Percentiles rank a stretch among this genome's conserved stretches.
These are phyloP conservation scores for Fragilaria radians DNA, from an alignment of 108 stramenopile species.

Conservation along the genomic window DNA sequence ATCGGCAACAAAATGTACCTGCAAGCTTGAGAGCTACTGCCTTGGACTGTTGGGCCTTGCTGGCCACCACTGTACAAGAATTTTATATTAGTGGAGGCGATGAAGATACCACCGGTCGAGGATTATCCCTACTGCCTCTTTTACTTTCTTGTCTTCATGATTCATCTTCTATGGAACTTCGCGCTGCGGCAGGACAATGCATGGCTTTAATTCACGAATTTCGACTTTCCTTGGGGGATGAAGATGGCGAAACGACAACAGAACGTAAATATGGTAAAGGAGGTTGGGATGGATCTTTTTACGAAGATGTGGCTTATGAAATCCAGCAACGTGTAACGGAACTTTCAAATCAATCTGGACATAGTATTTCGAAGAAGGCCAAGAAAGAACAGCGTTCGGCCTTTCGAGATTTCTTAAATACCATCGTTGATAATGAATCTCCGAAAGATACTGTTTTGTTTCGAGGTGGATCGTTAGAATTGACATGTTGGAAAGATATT, in stretches of 20 bases:
- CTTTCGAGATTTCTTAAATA: conserved; percentile 74
- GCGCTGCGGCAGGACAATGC: conserved; percentile 71
- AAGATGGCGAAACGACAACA: conserved; percentile 29
- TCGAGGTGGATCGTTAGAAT: conserved; percentile 49
- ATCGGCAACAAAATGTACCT: conserved; percentile 49
- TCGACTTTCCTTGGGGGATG: conserved; percentile 52
- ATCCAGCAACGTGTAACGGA: conserved; percentile 65
- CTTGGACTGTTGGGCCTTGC: conserved; percentile 73
- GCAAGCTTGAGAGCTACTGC: conserved; percentile 52
- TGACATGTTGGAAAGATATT: conserved; percentile 67
- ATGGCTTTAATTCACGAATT: conserved; percentile 73
- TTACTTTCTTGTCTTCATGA: conserved; percentile 56
- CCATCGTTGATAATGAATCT: conserved; percentile 73
- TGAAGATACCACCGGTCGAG: conserved; percentile 47
- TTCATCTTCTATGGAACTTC: conserved; percentile 24
- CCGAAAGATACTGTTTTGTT: conserved; percentile 48
- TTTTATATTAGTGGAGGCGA: conserved; percentile 50
- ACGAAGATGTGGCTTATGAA: conserved; percentile 73
- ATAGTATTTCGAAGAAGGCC: conserved; percentile 72
- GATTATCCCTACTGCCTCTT: conserved; percentile 46
- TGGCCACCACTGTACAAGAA: conserved; percentile 57
- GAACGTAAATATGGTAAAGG: conserved; percentile 46
- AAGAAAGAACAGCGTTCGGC: conserved; percentile 73
- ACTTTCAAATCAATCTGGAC: conserved; percentile 58
- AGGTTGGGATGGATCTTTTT: conserved; percentile 80